A percentile compares a stretch with the other conserved stretches of the same genome.
These are phyloP conservation scores for Backusella circina DNA, from an alignment of 192 early-diverging fungal species.

Conservation along the genomic window DNA sequence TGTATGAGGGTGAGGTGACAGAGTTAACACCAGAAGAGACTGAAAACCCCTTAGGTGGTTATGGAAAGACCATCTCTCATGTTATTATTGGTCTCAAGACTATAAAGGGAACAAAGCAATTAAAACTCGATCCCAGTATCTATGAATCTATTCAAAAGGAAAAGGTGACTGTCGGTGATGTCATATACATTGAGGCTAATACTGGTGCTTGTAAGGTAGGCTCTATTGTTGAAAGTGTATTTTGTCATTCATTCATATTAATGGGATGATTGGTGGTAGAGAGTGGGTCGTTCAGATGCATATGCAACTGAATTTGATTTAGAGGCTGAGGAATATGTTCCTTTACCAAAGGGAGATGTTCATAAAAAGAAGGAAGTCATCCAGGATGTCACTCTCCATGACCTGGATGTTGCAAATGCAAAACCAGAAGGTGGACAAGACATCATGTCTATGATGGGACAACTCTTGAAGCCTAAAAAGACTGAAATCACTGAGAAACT, in stretches of 20 bases:
- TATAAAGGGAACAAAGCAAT: constrained; percentile 96
- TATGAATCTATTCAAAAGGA: constrained; percentile 97
- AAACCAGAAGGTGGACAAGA: constrained; percentile 96
- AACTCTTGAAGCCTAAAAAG: constrained; percentile 98
- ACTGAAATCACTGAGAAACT: constrained; percentile 99
- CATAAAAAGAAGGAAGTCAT: constrained; percentile 99
- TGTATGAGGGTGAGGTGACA: constrained; percentile 98
- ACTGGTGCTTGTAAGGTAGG: constrained; percentile 93
- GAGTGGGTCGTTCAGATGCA: constrained; percentile 96
- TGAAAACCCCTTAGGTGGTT: constrained; percentile 97
- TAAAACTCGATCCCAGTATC: constrained; percentile 96
- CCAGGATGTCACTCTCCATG: constrained; percentile 97
- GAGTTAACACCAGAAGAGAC: constrained; percentile 96
- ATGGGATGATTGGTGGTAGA: constrained; percentile 41
- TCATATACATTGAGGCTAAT: constrained; percentile 97
- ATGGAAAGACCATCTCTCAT: constrained; percentile 94
- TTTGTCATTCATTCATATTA: background rate
- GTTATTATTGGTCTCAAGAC: constrained; percentile 97
- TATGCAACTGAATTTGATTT: constrained; percentile 98
- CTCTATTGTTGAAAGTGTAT: no score
- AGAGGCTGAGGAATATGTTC: constrained; percentile 98
- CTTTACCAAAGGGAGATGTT: constrained; percentile 96
- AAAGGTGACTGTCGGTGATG: constrained; percentile 93
- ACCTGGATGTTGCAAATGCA: constrained; percentile 96
- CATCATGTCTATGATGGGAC: constrained; percentile 98